These are phyloP conservation scores for Penicillium sp. DNA, from an alignment of 2,329 filamentous ascomycete species.

Conservation along the genomic window DNA sequence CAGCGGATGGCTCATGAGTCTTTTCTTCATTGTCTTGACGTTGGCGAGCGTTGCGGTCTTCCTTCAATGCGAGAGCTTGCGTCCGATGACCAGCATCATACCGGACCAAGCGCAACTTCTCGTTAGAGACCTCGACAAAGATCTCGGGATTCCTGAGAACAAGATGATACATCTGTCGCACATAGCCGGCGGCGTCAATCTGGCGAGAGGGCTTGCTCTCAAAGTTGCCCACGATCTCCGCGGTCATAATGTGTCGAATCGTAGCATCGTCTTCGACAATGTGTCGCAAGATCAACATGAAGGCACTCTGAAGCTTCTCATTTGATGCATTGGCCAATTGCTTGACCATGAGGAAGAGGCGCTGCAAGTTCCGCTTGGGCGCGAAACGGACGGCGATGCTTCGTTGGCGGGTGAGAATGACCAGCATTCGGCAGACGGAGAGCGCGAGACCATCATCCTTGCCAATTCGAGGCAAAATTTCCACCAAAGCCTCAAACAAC, in stretches of 20 bases:
- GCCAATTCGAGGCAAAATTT: conserved; percentile 82
- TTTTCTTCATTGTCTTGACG: conserved; percentile 32
- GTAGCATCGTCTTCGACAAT: conserved; percentile 93
- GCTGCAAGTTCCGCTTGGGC: conserved; percentile 86
- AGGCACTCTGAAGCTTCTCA: conserved; percentile 73
- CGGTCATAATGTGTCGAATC: conserved; percentile 87
- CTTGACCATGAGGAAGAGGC: conserved; percentile 93
- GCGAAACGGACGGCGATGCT: conserved; percentile 76
- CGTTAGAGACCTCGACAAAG: conserved; percentile 86
- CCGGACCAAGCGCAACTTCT: conserved; percentile 75
- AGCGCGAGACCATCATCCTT: conserved; percentile 86
- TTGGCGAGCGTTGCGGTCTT: conserved; percentile 39
- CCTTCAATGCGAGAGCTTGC: conserved; percentile 61
- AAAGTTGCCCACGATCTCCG: conserved; percentile 82
- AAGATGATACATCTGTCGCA: conserved; percentile 77
- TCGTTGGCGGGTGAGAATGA: conserved; percentile 83
- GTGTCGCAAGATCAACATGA: conserved; percentile 88
- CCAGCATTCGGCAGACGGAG: conserved; percentile 80
- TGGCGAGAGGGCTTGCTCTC: conserved; percentile 63
- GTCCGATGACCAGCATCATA: conserved; percentile 63
- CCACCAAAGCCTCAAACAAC: conserved; percentile 78
- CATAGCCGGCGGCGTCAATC: conserved; percentile 73
- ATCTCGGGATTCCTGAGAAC: conserved; percentile 81
- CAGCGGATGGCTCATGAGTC: conserved; percentile 41
- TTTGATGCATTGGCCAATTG: conserved; percentile 83